Conservation (phyloP, 108 stramenopile genomes). For the Pseudonitzschia delicatissima region DNA sequence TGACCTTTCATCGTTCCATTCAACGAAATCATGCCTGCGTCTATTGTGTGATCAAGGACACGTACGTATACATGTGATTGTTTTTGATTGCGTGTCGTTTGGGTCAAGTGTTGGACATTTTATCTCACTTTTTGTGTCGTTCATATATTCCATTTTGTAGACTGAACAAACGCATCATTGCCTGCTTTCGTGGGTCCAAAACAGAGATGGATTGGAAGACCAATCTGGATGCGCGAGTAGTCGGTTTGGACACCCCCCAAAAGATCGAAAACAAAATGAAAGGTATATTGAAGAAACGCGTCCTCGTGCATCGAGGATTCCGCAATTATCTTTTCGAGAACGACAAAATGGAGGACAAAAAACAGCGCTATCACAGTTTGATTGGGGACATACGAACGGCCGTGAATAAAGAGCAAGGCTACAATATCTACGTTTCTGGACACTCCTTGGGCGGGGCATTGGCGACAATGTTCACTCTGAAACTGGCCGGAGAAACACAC, state of each 20-base stretch:
- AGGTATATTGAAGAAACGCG: background rate
- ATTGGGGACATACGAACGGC: background rate
- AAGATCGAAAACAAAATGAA: background rate
- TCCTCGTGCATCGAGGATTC: background rate
- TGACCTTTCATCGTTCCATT: background rate
- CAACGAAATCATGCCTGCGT: background rate
- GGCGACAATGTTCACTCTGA: background rate
- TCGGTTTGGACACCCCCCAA: background rate
- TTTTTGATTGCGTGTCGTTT: too few relatives aligned
- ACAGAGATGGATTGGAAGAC: background rate
- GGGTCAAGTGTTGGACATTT: too few relatives aligned
- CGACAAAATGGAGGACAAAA: background rate
- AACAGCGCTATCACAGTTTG: background rate
- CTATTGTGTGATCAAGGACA: background rate
- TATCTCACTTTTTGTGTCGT: background rate
- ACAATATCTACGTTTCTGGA: background rate
- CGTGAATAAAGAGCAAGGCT: background rate
- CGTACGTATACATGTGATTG: too few relatives aligned
- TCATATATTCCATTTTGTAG: too few relatives aligned
- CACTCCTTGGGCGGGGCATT: background rate
- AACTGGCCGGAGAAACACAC: background rate
- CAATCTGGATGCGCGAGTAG: background rate
- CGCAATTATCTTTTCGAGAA: slow-evolving; percentile 4
- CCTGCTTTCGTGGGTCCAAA: background rate
- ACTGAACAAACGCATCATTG: background rate